Evolutionary conservation across 352 stramenopile species (phyloP).

Genomic region (Pythium dissotocum): DNA sequence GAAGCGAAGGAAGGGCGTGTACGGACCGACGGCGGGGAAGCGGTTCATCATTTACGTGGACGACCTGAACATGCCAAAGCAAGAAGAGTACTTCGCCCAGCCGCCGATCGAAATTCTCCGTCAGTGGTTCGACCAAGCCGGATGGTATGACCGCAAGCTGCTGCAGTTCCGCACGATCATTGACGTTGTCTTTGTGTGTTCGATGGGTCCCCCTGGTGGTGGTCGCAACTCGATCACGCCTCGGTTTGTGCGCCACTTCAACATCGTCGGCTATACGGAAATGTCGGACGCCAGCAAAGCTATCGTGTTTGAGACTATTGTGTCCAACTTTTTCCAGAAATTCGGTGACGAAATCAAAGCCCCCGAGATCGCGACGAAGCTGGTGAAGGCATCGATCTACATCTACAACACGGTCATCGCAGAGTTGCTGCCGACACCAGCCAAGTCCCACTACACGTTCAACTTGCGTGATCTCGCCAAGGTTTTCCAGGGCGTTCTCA

Average conservation of each 20-base stretch:
- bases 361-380: conserved; percentile 45
- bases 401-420: conserved; percentile 87
- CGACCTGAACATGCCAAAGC: conserved; percentile 96
- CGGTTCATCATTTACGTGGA: conserved; percentile 93
- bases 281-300: conserved; percentile 82
- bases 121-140: conserved; percentile 94
- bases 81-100: conserved; percentile 93
- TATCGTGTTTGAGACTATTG: conserved; percentile 83
- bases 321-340: conserved; percentile 66
- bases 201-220: conserved; percentile 81
- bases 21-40: conserved; percentile 90
- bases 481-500: conserved; percentile 83
- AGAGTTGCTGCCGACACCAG: conserved; percentile 78
- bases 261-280: conserved; percentile 85
- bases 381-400: conserved; percentile 72
- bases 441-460: conserved; percentile 89
- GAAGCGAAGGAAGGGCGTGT: conserved; percentile 93
- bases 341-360: conserved; percentile 74
- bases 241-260: conserved; percentile 82
- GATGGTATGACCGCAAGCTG: conserved; percentile 95
- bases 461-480: conserved; percentile 89
- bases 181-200: conserved; percentile 85
- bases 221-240: conserved; percentile 80
- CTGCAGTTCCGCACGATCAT: conserved; percentile 91
- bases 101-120: conserved; percentile 94